Evolutionary conservation across 306 rosid genomes (phyloP).

Genomic region (Lathyrus tuberosus): DNA sequence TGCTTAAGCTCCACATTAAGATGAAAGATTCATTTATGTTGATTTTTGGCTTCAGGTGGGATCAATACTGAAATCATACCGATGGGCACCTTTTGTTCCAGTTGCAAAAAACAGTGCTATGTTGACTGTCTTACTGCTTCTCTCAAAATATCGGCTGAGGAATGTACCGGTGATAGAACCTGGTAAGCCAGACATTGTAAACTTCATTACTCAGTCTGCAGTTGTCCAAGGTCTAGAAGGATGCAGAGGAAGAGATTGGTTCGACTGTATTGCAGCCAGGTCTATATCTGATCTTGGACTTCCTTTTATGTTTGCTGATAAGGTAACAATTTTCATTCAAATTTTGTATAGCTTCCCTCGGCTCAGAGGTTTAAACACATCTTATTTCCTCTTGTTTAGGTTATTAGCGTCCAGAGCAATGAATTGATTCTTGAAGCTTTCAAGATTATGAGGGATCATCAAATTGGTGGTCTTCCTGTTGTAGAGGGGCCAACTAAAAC

Average conservation of each 20-base stretch:
- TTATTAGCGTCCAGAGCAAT: conserved; percentile 61
- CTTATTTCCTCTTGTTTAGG: conserved; percentile 49
- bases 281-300: conserved; percentile 78
- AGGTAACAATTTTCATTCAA: conserved; percentile 48
- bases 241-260: conserved; percentile 87
- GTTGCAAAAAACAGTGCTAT: conserved; percentile 65
- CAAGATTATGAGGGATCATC: conserved; percentile 79
- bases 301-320: conserved; percentile 73
- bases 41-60: conserved; percentile 79
- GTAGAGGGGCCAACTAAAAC: conserved; percentile 67
- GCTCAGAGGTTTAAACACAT: conserved; percentile 29
- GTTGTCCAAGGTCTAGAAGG: conserved; percentile 81
- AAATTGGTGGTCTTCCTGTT: conserved; percentile 84
- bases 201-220: conserved; percentile 94
- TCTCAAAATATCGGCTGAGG: conserved; percentile 88
- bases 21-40: no score
- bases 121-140: conserved; percentile 83
- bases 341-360: conserved; percentile 10
- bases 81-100: conserved; percentile 89
- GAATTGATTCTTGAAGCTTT: conserved; percentile 87
- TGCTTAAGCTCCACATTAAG: no score
- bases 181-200: conserved; percentile 64
- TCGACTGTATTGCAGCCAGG: conserved; percentile 67
- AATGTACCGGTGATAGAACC: conserved; percentile 86
- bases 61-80: conserved; percentile 65